These are phyloP conservation scores for Polygonum aviculare DNA, from an alignment of 148 eudicot genomes.

Conservation along the genomic window DNA sequence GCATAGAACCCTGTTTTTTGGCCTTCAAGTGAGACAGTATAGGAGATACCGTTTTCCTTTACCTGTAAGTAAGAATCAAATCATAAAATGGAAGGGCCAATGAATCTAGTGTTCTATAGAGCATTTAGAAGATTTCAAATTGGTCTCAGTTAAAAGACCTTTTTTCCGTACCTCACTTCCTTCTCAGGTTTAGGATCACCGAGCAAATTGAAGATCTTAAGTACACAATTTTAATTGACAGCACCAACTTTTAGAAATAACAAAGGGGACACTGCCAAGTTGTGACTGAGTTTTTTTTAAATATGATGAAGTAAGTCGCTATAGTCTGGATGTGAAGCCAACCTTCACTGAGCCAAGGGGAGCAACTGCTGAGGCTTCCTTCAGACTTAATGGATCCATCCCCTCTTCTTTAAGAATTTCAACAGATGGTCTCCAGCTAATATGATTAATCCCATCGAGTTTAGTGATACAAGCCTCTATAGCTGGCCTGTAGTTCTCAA, in stretches of 20 bases:
- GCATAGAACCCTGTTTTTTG: slow-evolving; percentile 97
- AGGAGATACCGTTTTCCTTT: slow-evolving; percentile 63
- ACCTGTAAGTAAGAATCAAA: slow-evolving; percentile 33
- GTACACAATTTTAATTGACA: neutral
- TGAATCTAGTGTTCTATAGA: neutral
- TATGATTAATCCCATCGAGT: slow-evolving; percentile 35
- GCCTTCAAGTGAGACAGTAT: slow-evolving; percentile 73
- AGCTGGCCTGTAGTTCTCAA: slow-evolving; percentile 64
- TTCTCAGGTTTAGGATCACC: neutral
- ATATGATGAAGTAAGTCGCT: neutral
- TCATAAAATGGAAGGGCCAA: neutral
- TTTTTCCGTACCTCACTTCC: neutral
- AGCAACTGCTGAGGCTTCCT: slow-evolving; percentile 18
- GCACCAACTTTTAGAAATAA: neutral
- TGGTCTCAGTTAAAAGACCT: neutral
- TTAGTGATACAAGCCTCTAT: slow-evolving; percentile 47
- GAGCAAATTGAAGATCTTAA: neutral
- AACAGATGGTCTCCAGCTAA: slow-evolving; percentile 80
- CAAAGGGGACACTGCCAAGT: neutral
- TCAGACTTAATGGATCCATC: slow-evolving; percentile 31
- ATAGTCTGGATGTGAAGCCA: slow-evolving; percentile 4
- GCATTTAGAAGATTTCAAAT: neutral
- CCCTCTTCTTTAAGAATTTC: slow-evolving; percentile 95
- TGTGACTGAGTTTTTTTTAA: neutral
- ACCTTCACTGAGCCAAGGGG: slow-evolving; percentile 54